Evolutionary conservation across 2,329 filamentous ascomycete species (phyloP), one percentile per base, ranked within the genome.

Genomic region (Neofusicoccum laricinum): DNA sequence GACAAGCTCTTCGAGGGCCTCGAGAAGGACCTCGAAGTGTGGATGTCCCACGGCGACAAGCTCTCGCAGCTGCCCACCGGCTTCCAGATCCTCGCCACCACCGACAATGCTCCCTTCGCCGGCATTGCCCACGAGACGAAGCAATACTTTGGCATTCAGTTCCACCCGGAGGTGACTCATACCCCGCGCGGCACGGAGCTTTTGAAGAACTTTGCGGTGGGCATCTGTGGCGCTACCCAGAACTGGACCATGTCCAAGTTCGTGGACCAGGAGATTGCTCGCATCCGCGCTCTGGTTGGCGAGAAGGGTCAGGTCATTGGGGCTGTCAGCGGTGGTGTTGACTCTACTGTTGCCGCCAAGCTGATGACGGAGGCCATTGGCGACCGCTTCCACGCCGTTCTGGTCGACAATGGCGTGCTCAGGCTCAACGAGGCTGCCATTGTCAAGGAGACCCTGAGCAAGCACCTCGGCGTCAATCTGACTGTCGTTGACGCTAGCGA

Each of bases 41-140:
- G 86, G 84, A 97, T 97, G 93, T 90, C 86, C 69, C 94, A 98
- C 76, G 89, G 88, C 65, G 93, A 97, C 79, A 96, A 96, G 82
- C 85, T 98, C 11, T 84, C 84, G 43, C 80, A 84, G 63, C 82
- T 97, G 43, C 93, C 93, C 8, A 81, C 88, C 40, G 85, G 83
- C 45, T 97, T 96, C 75, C 79, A 85, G 66, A 87, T 84, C 15
- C 86, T 97, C 70, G 93, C 90, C 58, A 89, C 83, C 4, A 94
- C 92, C 2, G 74, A 81, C 58, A 96, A 95, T 79, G 88, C 90
- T 0, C 86, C 88, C 25, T 96, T 86, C 70, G 93, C 93, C 11
- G 92, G 87, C 65, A 96, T 94, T 70, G 90, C 89, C 17, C 90
- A 93, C 74, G 73, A 86, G 74, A 78, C 79, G 8, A 87, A 89